A percentile compares a stretch with the other conserved stretches of the same genome.
phyloP scores from a whole-genome alignment of 2,329 filamentous ascomycete species.

The Neofusicoccum sp. region DNA sequence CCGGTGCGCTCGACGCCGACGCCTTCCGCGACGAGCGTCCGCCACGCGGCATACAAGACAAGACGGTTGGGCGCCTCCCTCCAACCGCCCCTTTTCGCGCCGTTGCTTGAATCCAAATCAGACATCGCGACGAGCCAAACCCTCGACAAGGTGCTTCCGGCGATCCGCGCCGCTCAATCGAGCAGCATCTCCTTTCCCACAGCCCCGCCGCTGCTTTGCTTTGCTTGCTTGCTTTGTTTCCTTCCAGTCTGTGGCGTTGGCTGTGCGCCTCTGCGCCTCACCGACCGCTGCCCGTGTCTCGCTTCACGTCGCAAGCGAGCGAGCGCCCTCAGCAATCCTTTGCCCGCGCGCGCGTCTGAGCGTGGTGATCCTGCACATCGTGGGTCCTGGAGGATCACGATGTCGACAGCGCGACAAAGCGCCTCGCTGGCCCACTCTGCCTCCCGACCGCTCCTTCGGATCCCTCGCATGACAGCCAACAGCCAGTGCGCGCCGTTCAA shows the following conservation, averaged over 20 bases:
- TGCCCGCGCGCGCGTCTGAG: slow-evolving; percentile 2
- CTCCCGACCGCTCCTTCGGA: slow-evolving; percentile 13
- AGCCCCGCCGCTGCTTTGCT: not conserved
- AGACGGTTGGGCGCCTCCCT: slow-evolving; percentile 7
- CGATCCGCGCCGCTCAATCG: slow-evolving; percentile 5
- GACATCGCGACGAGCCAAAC: not conserved
- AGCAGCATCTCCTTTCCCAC: slow-evolving; percentile 1
- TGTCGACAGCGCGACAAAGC: slow-evolving; percentile 15
- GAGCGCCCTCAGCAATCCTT: slow-evolving; percentile 8
- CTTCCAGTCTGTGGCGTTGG: not conserved
- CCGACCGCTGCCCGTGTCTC: slow-evolving; percentile 10
- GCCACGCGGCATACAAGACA: not conserved
- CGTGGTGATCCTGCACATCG: slow-evolving; percentile 13
- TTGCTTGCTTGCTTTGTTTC: not conserved
- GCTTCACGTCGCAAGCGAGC: slow-evolving; percentile 8
- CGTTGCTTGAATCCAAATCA: slow-evolving; percentile 9
- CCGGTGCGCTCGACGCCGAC: not conserved
- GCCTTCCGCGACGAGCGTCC: not conserved
- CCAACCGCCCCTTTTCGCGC: not conserved
- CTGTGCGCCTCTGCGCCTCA: not conserved
- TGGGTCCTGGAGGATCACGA: slow-evolving; percentile 14
- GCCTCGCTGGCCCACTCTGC: slow-evolving; percentile 10
- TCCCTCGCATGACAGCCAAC: slow-evolving; percentile 12
- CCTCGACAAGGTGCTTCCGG: not conserved
- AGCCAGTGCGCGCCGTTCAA: slow-evolving; percentile 10